Conservation (phyloP, 2,329 filamentous ascomycete species). For the Fusarium newnesense region DNA sequence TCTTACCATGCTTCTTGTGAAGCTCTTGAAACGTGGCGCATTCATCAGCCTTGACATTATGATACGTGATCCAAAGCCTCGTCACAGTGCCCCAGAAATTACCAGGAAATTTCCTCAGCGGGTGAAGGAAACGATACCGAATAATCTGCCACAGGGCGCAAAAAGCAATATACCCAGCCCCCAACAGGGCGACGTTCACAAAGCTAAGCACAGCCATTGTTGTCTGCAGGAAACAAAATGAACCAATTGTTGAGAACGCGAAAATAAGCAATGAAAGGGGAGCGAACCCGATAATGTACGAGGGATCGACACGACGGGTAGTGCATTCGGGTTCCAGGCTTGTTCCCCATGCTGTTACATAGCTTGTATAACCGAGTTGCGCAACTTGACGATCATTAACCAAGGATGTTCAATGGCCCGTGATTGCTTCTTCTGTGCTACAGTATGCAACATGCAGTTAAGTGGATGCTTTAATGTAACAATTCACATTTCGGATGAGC, state of each 20-base stretch:
- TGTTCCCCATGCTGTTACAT: neutral
- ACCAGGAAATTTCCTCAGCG: slow-evolving; percentile 30
- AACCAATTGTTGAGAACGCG: slow-evolving; percentile 3
- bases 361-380: neutral
- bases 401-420: slow-evolving; percentile 5
- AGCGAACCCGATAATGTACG: neutral
- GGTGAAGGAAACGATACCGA: slow-evolving; percentile 34
- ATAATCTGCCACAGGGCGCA: slow-evolving; percentile 14
- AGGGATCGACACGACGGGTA: neutral
- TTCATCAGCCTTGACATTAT: slow-evolving; percentile 33
- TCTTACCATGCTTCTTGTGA: slow-evolving; percentile 29
- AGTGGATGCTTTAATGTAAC: neutral
- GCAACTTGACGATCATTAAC: slow-evolving; percentile 8
- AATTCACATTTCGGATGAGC: neutral
- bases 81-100: slow-evolving; percentile 34
- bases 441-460: neutral
- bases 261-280: slow-evolving; percentile 20
- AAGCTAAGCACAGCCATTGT: slow-evolving; percentile 23
- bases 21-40: slow-evolving; percentile 29
- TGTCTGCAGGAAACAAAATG: neutral
- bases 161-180: slow-evolving; percentile 10
- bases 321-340: no score
- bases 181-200: slow-evolving; percentile 10
- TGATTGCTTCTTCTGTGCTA: slow-evolving; percentile 4
- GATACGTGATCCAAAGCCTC: slow-evolving; percentile 39